Conservation (phyloP, 106 monocot genomes). For the Dioscorea alata region DNA sequence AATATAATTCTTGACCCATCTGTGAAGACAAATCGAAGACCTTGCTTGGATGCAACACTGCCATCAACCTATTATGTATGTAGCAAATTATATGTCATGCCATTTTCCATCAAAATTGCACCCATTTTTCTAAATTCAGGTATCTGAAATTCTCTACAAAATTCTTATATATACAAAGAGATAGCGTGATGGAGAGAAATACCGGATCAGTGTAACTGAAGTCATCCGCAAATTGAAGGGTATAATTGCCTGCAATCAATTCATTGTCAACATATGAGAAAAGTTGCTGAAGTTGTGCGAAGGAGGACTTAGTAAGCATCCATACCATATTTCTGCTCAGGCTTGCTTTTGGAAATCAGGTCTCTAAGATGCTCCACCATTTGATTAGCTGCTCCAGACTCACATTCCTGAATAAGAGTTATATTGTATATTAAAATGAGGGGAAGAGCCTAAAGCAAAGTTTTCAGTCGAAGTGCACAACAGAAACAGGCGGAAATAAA, state of each 20-base stretch:
- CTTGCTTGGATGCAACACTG: constrained; percentile 86
- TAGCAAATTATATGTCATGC: background rate
- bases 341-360: constrained; percentile 48
- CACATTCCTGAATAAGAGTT: constrained; percentile 61
- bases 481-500: background rate
- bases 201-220: constrained; percentile 93
- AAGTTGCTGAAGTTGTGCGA: no score
- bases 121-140: no score
- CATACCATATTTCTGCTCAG: constrained; percentile 64
- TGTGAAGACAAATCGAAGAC: constrained; percentile 83
- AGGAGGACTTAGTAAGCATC: background rate
- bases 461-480: background rate
- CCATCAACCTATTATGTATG: constrained; percentile 68
- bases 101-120: no score
- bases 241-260: constrained; percentile 58
- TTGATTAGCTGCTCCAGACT: constrained; percentile 76
- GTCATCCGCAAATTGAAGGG: constrained; percentile 87
- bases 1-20: constrained; percentile 96
- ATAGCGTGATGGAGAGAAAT: background rate
- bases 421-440: background rate
- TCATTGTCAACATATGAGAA: background rate
- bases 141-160: no score
- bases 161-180: no score
- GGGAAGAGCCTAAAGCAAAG: background rate
- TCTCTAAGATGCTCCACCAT: constrained; percentile 82